These are phyloP conservation scores for Petasospora rhodanensis DNA, from an alignment of 1,139 yeast genomes.

Conservation along the genomic window DNA sequence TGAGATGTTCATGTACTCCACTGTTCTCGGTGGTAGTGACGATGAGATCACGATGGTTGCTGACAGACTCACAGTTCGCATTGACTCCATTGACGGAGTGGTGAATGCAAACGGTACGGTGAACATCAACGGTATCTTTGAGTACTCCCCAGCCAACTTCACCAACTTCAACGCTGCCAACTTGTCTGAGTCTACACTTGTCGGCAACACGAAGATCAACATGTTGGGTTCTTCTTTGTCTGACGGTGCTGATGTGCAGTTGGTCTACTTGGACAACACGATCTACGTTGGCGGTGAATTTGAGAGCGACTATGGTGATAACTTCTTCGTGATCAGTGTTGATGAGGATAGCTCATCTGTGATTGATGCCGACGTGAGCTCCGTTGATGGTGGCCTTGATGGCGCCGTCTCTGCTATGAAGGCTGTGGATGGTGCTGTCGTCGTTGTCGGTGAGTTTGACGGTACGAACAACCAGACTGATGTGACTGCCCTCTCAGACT, in stretches of 20 bases:
- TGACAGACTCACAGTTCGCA: conserved; percentile 58
- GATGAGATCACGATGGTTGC: conserved; percentile 55
- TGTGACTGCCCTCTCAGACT: conserved; percentile 5
- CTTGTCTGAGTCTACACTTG: conserved; percentile 36
- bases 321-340: conserved; percentile 28
- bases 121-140: conserved; percentile 70
- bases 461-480: conserved; percentile 27
- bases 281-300: conserved; percentile 49
- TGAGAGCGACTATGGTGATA: conserved; percentile 33
- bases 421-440: conserved; percentile 26
- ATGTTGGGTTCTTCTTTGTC: conserved; percentile 49
- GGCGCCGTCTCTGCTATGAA: conserved; percentile 32
- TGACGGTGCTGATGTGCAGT: conserved; percentile 38
- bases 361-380: conserved; percentile 16
- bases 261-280: conserved; percentile 30
- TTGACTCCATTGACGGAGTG: conserved; percentile 46
- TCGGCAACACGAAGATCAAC: conserved; percentile 70
- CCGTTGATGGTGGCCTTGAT: conserved; percentile 35
- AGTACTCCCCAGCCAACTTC: conserved; percentile 71
- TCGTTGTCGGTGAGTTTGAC: conserved; percentile 37
- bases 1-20: conserved; percentile 37
- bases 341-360: conserved; percentile 5
- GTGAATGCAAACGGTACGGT: conserved; percentile 33
- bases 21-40: conserved; percentile 27
- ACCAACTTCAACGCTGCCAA: conserved; percentile 35